Evolutionary conservation across 805 yeast genomes (phyloP).

Genomic region (Pichia occidentalis): DNA sequence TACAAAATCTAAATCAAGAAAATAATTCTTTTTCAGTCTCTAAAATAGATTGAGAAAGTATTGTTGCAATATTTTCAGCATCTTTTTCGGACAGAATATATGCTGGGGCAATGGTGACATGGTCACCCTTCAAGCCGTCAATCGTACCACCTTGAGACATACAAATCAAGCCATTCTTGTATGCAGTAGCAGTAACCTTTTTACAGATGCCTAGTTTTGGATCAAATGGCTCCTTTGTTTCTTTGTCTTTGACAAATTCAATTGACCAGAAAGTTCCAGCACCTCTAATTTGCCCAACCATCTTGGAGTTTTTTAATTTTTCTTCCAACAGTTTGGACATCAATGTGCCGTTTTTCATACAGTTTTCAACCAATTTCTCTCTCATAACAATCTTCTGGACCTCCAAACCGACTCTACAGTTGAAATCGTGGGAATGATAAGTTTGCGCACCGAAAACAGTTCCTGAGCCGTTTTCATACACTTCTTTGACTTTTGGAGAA

Average conservation of each 20-base stretch:
- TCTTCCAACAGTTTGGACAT: conserved; percentile 32
- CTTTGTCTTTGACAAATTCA: conserved; percentile 41
- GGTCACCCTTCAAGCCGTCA: conserved; percentile 24
- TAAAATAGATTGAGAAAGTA: no score
- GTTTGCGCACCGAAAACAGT: conserved; percentile 43
- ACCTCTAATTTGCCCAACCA: conserved; percentile 50
- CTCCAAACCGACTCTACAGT: conserved; percentile 40
- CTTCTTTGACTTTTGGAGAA: conserved; percentile 36
- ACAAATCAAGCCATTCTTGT: conserved; percentile 36
- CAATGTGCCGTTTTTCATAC: conserved; percentile 36
- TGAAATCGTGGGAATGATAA: conserved; percentile 42
- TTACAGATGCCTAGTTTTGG: conserved; percentile 26
- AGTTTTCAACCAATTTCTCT: conserved; percentile 34
- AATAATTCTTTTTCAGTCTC: no score
- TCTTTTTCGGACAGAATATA: conserved; percentile 35
- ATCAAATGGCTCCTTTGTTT: conserved; percentile 41
- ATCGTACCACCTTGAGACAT: conserved; percentile 38
- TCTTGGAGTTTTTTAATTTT: conserved; percentile 25
- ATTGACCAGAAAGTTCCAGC: conserved; percentile 49
- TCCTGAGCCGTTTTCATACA: conserved; percentile 35
- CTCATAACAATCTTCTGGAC: conserved; percentile 35
- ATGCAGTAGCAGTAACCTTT: conserved; percentile 31
- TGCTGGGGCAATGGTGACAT: conserved; percentile 40
- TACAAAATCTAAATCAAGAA: no score
- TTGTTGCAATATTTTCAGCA: no score